Percentiles rank a stretch among this genome's conserved stretches.
phyloP scores from a whole-genome alignment of 495 filamentous ascomycete genomes.

The Chaetomidium leptoderma region DNA sequence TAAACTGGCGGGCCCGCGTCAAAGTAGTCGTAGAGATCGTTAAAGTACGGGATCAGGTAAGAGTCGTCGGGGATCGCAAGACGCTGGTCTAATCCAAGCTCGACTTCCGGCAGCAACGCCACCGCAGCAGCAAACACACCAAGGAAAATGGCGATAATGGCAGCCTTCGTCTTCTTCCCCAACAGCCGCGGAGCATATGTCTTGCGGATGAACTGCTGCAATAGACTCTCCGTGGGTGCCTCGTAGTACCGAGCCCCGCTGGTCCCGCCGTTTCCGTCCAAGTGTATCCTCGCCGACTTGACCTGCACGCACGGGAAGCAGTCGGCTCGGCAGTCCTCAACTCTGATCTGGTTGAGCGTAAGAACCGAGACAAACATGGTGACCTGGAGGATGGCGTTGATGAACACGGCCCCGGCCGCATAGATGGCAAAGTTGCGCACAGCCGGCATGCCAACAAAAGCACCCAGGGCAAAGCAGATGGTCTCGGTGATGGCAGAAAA shows the following conservation, averaged over 20 bases:
- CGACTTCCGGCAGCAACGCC: constrained; percentile 74
- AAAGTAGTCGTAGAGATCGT: constrained; percentile 91
- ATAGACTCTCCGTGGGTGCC: constrained; percentile 68
- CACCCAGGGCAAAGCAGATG: constrained; percentile 84
- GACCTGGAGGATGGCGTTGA: constrained; percentile 91
- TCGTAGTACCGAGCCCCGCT: constrained; percentile 50
- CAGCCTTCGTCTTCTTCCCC: constrained; percentile 69
- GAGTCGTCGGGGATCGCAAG: constrained; percentile 90
- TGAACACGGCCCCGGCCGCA: constrained; percentile 91
- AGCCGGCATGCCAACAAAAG: constrained; percentile 93
- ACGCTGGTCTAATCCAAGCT: constrained; percentile 87
- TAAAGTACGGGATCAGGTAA: constrained; percentile 90
- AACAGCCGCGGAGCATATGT: constrained; percentile 79
- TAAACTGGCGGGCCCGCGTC: constrained; percentile 90
- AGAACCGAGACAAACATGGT: constrained; percentile 95
- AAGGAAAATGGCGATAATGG: constrained; percentile 72
- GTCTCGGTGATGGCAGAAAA: constrained; percentile 92
- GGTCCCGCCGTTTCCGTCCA: constrained; percentile 38
- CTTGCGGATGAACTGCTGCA: constrained; percentile 85
- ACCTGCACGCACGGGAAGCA: constrained; percentile 86
- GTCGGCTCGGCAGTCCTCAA: constrained; percentile 82
- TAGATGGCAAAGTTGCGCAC: constrained; percentile 96
- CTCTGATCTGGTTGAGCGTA: constrained; percentile 80
- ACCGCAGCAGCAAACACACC: constrained; percentile 82
- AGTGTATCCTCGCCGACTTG: constrained; percentile 53